phyloP scores from a whole-genome alignment of 306 rosid species.

The Trifolium repens region DNA sequence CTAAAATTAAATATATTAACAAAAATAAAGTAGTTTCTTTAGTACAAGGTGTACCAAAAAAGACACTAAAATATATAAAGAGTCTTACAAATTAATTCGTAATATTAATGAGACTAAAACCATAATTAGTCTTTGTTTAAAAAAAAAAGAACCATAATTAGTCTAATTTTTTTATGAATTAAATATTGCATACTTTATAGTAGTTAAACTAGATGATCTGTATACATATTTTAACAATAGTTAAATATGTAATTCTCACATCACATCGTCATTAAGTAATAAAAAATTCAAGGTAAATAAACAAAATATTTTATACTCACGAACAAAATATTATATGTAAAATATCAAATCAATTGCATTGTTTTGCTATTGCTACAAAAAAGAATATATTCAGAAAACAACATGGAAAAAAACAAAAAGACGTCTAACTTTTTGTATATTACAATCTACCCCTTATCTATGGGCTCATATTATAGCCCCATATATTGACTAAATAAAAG shows the following conservation, averaged over 20 bases:
- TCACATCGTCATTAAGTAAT: neutral
- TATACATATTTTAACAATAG: no score
- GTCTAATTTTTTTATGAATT: no score
- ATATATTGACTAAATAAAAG: constrained; percentile 28
- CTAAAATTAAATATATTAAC: no score
- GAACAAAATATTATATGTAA: neutral
- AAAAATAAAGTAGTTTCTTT: no score
- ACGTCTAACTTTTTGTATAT: neutral
- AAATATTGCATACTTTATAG: no score
- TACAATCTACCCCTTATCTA: neutral
- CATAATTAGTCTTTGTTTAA: no score
- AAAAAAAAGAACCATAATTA: no score
- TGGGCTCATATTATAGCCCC: neutral
- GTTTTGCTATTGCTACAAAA: neutral
- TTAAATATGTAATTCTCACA: neutral
- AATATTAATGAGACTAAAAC: no score
- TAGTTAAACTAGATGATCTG: no score
- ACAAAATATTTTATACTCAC: neutral
- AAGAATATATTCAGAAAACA: neutral
- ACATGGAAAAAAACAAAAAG: constrained; percentile 17
- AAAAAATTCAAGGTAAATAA: neutral
- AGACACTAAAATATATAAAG: no score
- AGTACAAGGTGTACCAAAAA: no score
- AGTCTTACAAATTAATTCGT: no score
- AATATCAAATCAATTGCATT: neutral